Evolutionary conservation across 257 asterid genomes (phyloP).

Genomic region (Nicotiana sylvestris): DNA sequence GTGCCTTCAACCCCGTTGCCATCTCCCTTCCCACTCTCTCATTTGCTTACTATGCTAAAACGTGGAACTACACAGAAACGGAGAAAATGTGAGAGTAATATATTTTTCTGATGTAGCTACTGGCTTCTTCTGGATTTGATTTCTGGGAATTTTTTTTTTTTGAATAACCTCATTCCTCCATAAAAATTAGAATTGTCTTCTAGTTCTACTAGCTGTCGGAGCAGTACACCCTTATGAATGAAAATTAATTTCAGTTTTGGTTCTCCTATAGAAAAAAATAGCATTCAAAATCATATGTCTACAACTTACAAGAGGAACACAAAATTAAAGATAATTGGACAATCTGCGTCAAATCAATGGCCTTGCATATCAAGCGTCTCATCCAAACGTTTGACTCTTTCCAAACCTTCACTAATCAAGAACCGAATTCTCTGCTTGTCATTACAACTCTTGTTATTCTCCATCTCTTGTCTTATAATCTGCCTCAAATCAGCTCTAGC

Average conservation of each 20-base stretch:
- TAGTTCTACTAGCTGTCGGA: not conserved
- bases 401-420: slow-evolving; percentile 76
- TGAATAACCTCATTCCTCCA: too few species aligned
- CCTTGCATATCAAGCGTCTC: slow-evolving; percentile 98
- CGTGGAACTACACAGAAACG: not conserved
- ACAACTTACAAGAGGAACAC: not conserved
- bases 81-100: not conserved
- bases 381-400: slow-evolving; percentile 70
- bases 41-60: not conserved
- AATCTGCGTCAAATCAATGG: slow-evolving; percentile 13
- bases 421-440: slow-evolving; percentile 79
- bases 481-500: slow-evolving; percentile 74
- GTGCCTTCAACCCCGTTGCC: slow-evolving; percentile 72
- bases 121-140: not conserved
- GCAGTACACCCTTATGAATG: not conserved
- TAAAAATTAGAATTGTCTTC: not conserved
- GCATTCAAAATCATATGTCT: not conserved
- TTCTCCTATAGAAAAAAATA: not conserved
- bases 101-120: not conserved
- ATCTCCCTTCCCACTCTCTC: slow-evolving; percentile 19
- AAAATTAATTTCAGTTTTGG: not conserved
- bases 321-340: not conserved
- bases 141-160: too few species aligned
- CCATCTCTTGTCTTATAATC: slow-evolving; percentile 75
- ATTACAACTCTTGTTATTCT: slow-evolving; percentile 55